Evolutionary conservation across 2,329 filamentous ascomycete species (phyloP), one percentile per base, ranked within the genome.

Genomic region (Arthrobotrys megalospora): DNA sequence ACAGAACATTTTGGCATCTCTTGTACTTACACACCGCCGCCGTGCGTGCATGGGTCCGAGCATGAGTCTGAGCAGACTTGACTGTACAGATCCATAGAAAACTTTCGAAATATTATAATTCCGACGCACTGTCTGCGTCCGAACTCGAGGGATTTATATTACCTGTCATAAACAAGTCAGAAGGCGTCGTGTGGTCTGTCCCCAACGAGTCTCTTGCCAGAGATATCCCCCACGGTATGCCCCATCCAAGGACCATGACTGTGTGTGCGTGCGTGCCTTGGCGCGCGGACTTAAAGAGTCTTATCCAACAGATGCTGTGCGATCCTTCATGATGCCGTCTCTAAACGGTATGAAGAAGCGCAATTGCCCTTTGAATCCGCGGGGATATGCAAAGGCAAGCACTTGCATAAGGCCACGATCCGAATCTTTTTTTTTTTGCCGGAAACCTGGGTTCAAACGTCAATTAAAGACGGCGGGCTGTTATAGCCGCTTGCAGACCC

Each of bases 301-400:
- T 55, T 1, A 32, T 21, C 32, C 4, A 50, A 41, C 55, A 60
- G 6, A 43, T 43, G 34, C 36, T 6, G 24, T 41, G 12, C 55
- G n/a, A 19, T 60, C 21, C 55, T 7, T 41, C n/a, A n/a, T 45
- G 36, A 28, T 28, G 8, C 12, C 36, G 14, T 55, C 55, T 64
- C 38, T 36, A 65, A 60, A 38, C 16, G 50, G 69, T 45, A 73
- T 66, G 50, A 66, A 43, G 36, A 73, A 66, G 69, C 60, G 50
- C 36, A 45, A 28, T 47, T 11, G 19, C 21, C 24, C 34, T 67
- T 47, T 24, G 41, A 48, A 50, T 10, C 14, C 14, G 24, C 41
- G 60, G 60, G 43, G 45, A 12, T 64, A 47, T 47, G 41, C 60
- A 36, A 50, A 24, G 48, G 24, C 60, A 16, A 6, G 32, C 48